Percentiles rank a stretch among this genome's conserved stretches.
Conservation (phyloP, 2,329 filamentous ascomycete species). For the Hymenoscyphus fraxineus region DNA sequence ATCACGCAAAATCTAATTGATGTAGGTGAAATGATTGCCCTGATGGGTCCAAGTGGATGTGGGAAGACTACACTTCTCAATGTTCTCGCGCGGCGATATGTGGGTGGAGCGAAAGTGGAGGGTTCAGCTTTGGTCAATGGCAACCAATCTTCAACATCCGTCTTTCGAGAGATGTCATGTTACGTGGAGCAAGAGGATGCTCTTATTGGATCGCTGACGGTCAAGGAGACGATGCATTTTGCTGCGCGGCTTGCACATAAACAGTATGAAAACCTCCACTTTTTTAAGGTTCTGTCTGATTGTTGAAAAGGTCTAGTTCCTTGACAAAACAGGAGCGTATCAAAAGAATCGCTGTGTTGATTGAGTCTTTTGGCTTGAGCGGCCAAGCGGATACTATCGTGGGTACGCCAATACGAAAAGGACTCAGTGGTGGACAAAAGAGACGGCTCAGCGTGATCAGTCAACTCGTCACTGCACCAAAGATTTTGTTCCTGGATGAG, state of each 20-base stretch:
- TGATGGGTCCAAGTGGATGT: conserved; percentile 73
- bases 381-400: conserved; percentile 68
- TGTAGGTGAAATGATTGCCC: conserved; percentile 66
- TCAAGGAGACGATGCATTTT: conserved; percentile 75
- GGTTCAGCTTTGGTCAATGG: conserved; percentile 63
- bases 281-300: background rate
- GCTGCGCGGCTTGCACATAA: conserved; percentile 64
- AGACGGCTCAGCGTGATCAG: conserved; percentile 74
- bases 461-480: conserved; percentile 76
- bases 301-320: conserved; percentile 28
- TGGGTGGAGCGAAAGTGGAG: conserved; percentile 50
- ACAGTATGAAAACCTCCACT: conserved; percentile 38
- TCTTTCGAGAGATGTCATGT: conserved; percentile 63
- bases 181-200: conserved; percentile 90
- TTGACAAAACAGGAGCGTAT: conserved; percentile 52
- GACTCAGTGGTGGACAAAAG: conserved; percentile 83
- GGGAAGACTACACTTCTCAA: conserved; percentile 86
- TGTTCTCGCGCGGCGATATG: conserved; percentile 61
- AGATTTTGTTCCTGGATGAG: conserved; percentile 80
- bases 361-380: conserved; percentile 69
- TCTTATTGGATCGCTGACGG: conserved; percentile 75
- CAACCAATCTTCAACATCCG: conserved; percentile 44
- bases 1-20: conserved; percentile 10
- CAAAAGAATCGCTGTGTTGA: conserved; percentile 60
- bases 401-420: conserved; percentile 78